Evolutionary conservation across 192 early-diverging fungal species (phyloP), one percentile per base, ranked within the genome.

Genomic region (Coemansia interrupta): DNA sequence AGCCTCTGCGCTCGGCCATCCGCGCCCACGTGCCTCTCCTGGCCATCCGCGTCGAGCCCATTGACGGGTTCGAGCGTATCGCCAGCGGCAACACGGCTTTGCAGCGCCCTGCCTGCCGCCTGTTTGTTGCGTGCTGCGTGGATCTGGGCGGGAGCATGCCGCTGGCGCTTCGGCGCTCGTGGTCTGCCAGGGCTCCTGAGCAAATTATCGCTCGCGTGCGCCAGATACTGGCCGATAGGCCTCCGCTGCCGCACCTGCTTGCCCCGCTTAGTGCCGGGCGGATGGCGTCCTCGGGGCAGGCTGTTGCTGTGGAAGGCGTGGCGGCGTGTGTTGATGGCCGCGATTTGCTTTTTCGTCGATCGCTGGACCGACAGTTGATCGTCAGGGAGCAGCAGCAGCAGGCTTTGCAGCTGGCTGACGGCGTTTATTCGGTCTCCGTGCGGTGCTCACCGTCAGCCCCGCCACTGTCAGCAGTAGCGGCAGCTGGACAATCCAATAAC

Each of bases 21-120:
- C 61, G 75, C 5, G 70, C 70, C 8, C 32, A 52, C 7, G 45
- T 78, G 19, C 40, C 70, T 23, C 46, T 78, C 20, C 66, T 63
- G 4, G 75, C 57, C 2, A 52, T 78, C 18, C 70, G 57, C 30
- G 43, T 72, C n/a, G 69, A 72, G 41, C 75, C 75, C 11, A 62
- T 78, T n/a, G 75, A 78, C 38, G 63, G 58, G 38, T 66, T 63
- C 32, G 73, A 76, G 64, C 73, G 73, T 17, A 56, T 70, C 5
- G 61, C 52, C 26, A 40, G 42, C 28, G 67, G 63, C 2, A 39
- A 26, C 14, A 20, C 29, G 7, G 29, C 3, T 24, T 36, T 66
- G 17, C 56, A 66, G 47, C 41, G 51, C 11, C 69, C 65, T 14
- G 63, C 75, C 13, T 65, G 69, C 46, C 65, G 75, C 54, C 22